Evolutionary conservation across 2,329 filamentous ascomycete genomes (phyloP).

Genomic region (Thelonectria blattea): DNA sequence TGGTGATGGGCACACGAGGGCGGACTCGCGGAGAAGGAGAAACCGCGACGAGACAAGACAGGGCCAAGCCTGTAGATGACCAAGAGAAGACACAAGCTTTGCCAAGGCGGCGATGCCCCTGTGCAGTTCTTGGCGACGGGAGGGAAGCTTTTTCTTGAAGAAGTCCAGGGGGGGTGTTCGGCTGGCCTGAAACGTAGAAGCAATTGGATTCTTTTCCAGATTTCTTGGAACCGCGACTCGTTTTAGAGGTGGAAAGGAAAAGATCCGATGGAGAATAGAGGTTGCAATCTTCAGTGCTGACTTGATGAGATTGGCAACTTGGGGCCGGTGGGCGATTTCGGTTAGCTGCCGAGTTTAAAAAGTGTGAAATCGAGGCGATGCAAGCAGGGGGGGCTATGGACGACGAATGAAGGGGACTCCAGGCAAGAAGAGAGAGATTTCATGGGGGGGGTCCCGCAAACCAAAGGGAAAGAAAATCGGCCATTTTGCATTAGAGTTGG

Average conservation of each 20-base stretch:
- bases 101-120: conserved; percentile 36
- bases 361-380: background rate
- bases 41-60: conserved; percentile 2
- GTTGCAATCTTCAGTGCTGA: background rate
- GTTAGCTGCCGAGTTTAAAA: background rate
- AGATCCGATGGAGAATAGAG: too few species aligned
- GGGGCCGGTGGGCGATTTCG: background rate
- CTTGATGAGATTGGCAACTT: background rate
- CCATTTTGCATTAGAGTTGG: conserved; percentile 11
- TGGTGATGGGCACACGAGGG: background rate
- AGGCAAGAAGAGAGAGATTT: background rate
- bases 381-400: background rate
- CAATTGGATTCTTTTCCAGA: background rate
- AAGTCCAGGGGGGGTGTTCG: conserved; percentile 11
- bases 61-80: conserved; percentile 30
- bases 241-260: background rate
- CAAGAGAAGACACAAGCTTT: conserved; percentile 39
- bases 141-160: conserved; percentile 26
- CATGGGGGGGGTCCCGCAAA: conserved; percentile 5
- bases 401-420: background rate
- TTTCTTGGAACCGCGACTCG: background rate
- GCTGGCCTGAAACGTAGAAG: conserved; percentile 19
- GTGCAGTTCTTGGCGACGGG: conserved; percentile 33
- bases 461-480: background rate
- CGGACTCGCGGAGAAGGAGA: background rate